A percentile compares a stretch with the other conserved stretches of the same genome.
These are phyloP conservation scores for Solanum chaucha DNA, from an alignment of 257 asterid genomes.

Conservation along the genomic window DNA sequence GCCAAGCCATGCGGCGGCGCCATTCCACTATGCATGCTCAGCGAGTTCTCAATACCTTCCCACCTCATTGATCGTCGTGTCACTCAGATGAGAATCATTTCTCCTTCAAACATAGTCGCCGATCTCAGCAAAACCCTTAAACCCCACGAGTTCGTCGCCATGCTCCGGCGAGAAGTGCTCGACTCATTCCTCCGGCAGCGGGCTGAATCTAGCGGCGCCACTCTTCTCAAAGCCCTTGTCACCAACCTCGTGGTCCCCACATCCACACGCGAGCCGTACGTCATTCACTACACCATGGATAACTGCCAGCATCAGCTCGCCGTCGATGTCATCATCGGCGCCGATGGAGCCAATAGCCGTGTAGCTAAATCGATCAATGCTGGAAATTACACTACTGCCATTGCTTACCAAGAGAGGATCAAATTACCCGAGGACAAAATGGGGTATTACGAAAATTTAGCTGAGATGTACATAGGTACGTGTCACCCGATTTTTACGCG, in stretches of 20 bases:
- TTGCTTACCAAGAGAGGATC: slow-evolving; percentile 70
- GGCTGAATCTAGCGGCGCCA: slow-evolving; percentile 50
- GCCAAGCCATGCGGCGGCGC: slow-evolving; percentile 94
- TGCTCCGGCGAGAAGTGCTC: slow-evolving; percentile 82
- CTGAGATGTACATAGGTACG: slow-evolving; percentile 75
- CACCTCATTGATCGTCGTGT: slow-evolving; percentile 62
- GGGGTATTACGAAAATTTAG: slow-evolving; percentile 60
- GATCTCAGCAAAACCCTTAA: slow-evolving; percentile 62
- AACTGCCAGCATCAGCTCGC: slow-evolving; percentile 24
- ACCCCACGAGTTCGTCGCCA: slow-evolving; percentile 62
- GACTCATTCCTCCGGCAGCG: slow-evolving; percentile 64
- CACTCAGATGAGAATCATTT: slow-evolving; percentile 59
- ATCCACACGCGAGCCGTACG: slow-evolving; percentile 31
- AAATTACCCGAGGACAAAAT: slow-evolving; percentile 56
- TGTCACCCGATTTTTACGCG: slow-evolving; percentile 75
- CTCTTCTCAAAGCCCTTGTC: slow-evolving; percentile 46
- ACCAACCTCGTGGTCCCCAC: slow-evolving; percentile 38
- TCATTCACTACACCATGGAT: slow-evolving; percentile 36
- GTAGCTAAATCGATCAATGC: slow-evolving; percentile 71
- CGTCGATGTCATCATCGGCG: slow-evolving; percentile 65
- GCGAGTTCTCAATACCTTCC: slow-evolving; percentile 59
- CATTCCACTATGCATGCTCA: slow-evolving; percentile 76
- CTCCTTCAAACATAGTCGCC: slow-evolving; percentile 60
- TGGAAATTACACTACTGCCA: slow-evolving; percentile 56
- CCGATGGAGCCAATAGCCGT: slow-evolving; percentile 77